Evolutionary conservation across 441 rosid species (phyloP), one percentile per base, ranked within the genome.

Genomic region (Jatropha podagrica): DNA sequence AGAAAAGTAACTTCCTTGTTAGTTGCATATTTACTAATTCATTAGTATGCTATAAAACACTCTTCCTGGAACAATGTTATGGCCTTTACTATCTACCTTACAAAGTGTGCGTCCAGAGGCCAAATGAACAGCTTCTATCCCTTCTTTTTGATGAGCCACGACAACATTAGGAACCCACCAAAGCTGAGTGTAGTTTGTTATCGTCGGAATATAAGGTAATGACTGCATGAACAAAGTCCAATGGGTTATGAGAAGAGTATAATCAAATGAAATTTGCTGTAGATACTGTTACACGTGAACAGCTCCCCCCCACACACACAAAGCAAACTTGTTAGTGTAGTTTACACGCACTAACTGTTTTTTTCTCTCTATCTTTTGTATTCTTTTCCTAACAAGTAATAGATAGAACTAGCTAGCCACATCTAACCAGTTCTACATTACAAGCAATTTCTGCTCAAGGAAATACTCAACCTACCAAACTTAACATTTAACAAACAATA

Each of bases 81-180:
- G 80, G 73, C 76, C 71, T 15, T 55, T 12, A 66, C 60, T 52
- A 73, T 52, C 74, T 86, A 94, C 99, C 97, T 90, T 91, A 83
- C 98, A 94, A 77, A 94, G n/a, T 17, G 97, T 93, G 67, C 98
- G 92, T 72, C 98, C 98, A 68, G 98, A 83, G 73, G 98, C 97
- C 89, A 96, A 80, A 83, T 94, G 98, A 85, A 94, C 81, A 78
- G 91, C 98, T 88, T 96, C 99, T 72, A 96, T 93, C 71, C 99
- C 99, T 89, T 93, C 98, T 81, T 94, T 91, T 83, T 91, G 93
- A 85, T 93, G 98, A 73, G 97, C 97, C 78, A 96, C 98, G 79
- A 94, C 94, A 80, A 94, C 96, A 86, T 94, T 91, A 77, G 98
- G 97, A 81, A 96, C 93, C 98, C 98, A 96, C 98, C 98, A 96